These are phyloP conservation scores for Colletotrichum eremochloae DNA, from an alignment of 2,329 filamentous ascomycete species.

Conservation along the genomic window DNA sequence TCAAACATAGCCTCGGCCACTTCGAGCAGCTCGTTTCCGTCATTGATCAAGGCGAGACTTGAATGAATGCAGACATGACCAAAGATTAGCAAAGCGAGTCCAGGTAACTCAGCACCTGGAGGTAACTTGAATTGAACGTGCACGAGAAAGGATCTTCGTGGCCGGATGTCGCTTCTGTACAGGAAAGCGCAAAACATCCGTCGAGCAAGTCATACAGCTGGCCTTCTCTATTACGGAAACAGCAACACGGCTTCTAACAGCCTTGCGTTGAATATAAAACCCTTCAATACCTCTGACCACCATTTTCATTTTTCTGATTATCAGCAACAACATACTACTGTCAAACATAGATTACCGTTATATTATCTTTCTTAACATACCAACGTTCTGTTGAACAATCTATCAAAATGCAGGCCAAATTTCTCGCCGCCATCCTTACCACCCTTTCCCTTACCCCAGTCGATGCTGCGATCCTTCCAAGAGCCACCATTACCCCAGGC, in stretches of 20 bases:
- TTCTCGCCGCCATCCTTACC: neutral
- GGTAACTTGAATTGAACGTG: neutral
- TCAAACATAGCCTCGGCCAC: neutral
- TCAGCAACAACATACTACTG: neutral
- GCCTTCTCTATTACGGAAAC: neutral
- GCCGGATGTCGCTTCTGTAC: neutral
- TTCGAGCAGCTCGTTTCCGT: neutral
- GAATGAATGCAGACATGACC: neutral
- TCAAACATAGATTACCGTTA: too few species aligned
- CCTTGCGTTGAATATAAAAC: neutral
- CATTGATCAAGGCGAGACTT: neutral
- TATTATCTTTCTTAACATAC: neutral
- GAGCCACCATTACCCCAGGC: slow-evolving; percentile 11
- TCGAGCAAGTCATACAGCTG: neutral
- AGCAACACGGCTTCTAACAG: neutral
- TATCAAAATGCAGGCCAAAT: neutral
- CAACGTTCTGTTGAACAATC: neutral
- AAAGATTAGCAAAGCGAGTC: neutral
- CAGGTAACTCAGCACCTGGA: neutral
- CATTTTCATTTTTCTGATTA: neutral
- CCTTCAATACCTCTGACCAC: neutral
- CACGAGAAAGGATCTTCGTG: neutral
- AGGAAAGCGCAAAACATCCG: neutral
- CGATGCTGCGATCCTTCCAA: slow-evolving; percentile 9
- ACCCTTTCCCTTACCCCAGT: neutral